Evolutionary conservation across 2,329 filamentous ascomycete species (phyloP), one percentile per base, ranked within the genome.

Genomic region (Fusarium mangiferae): DNA sequence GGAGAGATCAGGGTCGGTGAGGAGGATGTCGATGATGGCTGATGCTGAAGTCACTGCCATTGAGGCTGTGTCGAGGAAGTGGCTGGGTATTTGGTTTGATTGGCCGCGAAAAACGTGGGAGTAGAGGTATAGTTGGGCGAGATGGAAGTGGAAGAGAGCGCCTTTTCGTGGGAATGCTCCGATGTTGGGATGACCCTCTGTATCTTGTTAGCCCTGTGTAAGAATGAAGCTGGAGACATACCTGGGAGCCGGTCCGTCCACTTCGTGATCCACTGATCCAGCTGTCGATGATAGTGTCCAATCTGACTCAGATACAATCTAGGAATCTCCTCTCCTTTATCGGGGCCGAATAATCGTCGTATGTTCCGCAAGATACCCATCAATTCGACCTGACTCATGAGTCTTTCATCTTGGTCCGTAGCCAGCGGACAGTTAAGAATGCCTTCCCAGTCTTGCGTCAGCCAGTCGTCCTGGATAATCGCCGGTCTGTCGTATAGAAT

Each of bases 401-500:
- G 82, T 8, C 89, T 83, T 62, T 87, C 86, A 63, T 91, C 90
- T 4, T 87, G 85, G 2, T 87, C 84, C 0, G 85, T 88, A 7
- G 87, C 84, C 24, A 86, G 80, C 0, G 87, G 83, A 1, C 85
- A 84, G 41, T 86, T 83, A 18, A 90, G 77, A 30, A 91, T 88
- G 0, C 83, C 82, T 59, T 90, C 88, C 82, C 88, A 88, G 13
- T 88, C 88, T 51, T 88, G 86, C 35, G 90, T 88, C 0, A 87
- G 85, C 28, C 84, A 80, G 51, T 91, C 88, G 51, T 91, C 89
- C 24, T 88, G 86, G 4, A 90, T 87, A 4, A 90, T 86, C 0
- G 88, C 86, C 2, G 88, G 87, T 5, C 90, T 83, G 1, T 89
- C 88, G 49, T 91, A 91, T 0, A 90, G 82, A 22, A 90, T 91